A percentile compares a stretch with the other conserved stretches of the same genome.
These are phyloP conservation scores for Candida sanyaensis DNA, from an alignment of 1,139 yeast species.

Conservation along the genomic window DNA sequence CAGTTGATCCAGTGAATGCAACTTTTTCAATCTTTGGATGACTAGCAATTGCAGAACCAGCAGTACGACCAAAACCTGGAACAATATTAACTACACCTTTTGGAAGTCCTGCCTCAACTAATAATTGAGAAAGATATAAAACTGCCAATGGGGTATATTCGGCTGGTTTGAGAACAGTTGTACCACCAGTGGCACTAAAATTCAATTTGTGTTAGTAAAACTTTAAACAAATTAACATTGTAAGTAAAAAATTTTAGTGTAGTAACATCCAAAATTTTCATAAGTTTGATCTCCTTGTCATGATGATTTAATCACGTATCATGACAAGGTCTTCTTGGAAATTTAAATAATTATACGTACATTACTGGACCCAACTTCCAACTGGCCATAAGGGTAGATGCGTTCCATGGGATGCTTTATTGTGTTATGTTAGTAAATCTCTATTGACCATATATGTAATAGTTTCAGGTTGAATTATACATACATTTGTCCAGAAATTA, in stretches of 20 bases:
- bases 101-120: constrained; percentile 74
- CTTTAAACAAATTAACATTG: too few relatives aligned
- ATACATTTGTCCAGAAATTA: constrained; percentile 81
- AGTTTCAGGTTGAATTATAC: too few relatives aligned
- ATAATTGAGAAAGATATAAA: constrained; percentile 58
- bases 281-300: too few relatives aligned
- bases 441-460: too few relatives aligned
- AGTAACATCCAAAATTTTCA: too few relatives aligned
- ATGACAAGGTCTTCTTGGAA: too few relatives aligned
- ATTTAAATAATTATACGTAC: too few relatives aligned
- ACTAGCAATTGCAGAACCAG: constrained; percentile 71
- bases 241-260: too few relatives aligned
- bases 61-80: constrained; percentile 76
- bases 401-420: constrained; percentile 89
- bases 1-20: constrained; percentile 86
- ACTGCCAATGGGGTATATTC: constrained; percentile 85
- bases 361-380: constrained; percentile 89
- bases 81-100: constrained; percentile 76
- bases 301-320: too few relatives aligned
- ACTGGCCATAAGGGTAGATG: constrained; percentile 80
- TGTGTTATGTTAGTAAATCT: too few relatives aligned
- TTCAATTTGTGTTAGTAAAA: too few relatives aligned
- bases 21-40: constrained; percentile 74
- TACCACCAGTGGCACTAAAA: constrained; percentile 80
- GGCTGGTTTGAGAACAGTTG: constrained; percentile 77